Percentiles rank a stretch among this genome's conserved stretches.
Evolutionary conservation across 148 eudicot genomes (phyloP).

Genomic region (Rhododendron williamsianum): DNA sequence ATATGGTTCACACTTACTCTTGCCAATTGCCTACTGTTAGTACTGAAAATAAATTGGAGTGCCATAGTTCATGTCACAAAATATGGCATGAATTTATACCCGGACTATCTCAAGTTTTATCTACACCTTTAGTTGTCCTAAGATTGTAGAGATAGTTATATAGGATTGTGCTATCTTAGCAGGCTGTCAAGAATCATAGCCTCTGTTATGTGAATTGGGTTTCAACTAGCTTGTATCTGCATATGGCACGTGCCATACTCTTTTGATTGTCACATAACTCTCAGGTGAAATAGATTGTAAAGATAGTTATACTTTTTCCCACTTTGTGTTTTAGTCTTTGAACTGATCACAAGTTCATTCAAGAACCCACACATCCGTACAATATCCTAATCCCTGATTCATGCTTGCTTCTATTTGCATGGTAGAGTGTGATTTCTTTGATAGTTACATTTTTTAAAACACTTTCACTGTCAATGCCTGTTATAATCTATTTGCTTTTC

Average conservation of each 20-base stretch:
- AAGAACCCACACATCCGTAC: neutral
- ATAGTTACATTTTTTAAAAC: neutral
- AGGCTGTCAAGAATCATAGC: neutral
- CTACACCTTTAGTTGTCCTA: neutral
- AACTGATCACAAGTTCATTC: neutral
- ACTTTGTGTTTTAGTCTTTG: neutral
- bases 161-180: neutral
- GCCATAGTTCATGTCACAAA: neutral
- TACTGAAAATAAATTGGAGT: neutral
- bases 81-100: neutral
- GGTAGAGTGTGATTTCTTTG: neutral
- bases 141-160: neutral
- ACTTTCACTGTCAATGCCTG: neutral
- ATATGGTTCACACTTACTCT: neutral
- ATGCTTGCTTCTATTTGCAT: neutral
- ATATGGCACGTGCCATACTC: neutral
- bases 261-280: neutral
- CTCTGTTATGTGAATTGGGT: neutral
- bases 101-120: neutral
- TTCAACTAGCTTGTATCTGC: neutral
- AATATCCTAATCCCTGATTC: neutral
- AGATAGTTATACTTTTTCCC: neutral
- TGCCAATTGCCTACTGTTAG: neutral
- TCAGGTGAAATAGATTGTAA: neutral
- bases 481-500: conserved; percentile 14